Percentiles rank a stretch among this genome's conserved stretches.
Evolutionary conservation across 75 land plant species (phyloP).

Genomic region (Pinus albicaulis): DNA sequence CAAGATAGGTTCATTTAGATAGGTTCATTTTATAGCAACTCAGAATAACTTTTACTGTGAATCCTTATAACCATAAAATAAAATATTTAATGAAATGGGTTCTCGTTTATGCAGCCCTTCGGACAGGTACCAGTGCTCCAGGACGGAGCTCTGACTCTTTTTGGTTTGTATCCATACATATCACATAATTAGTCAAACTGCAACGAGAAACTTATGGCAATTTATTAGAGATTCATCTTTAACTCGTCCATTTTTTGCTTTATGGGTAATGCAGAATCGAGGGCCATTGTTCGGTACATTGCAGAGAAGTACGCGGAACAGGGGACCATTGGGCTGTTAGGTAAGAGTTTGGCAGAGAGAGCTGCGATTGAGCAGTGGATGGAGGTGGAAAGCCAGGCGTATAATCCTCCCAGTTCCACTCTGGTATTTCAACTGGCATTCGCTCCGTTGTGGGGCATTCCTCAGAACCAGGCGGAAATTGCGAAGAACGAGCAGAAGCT

Average conservation of each 20-base stretch:
- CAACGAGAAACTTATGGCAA: not conserved
- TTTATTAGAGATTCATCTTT: not conserved
- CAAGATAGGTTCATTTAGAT: too few species aligned
- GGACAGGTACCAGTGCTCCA: constrained; percentile 72
- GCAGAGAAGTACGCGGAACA: constrained; percentile 34
- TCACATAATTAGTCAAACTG: not conserved
- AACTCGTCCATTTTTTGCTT: not conserved
- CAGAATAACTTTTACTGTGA: not conserved
- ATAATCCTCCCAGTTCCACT: constrained; percentile 47
- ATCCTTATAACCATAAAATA: not conserved
- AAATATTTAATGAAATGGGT: not conserved
- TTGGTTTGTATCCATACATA: constrained; percentile 32
- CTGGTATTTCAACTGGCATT: constrained; percentile 56
- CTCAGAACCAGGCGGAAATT: constrained; percentile 26
- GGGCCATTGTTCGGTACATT: constrained; percentile 64
- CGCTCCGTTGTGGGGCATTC: constrained; percentile 26
- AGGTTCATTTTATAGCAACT: too few species aligned
- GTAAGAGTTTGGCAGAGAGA: constrained; percentile 27
- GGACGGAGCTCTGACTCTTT: constrained; percentile 48
- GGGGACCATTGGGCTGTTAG: constrained; percentile 51
- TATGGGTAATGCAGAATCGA: constrained; percentile 43
- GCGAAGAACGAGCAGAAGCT: constrained; percentile 37
- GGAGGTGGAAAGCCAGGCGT: constrained; percentile 61
- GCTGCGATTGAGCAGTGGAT: constrained; percentile 77
- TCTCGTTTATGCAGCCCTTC: constrained; percentile 40